These are phyloP conservation scores for Cladophialophora bantiana DNA, from an alignment of 2,329 filamentous ascomycete species.

Conservation along the genomic window DNA sequence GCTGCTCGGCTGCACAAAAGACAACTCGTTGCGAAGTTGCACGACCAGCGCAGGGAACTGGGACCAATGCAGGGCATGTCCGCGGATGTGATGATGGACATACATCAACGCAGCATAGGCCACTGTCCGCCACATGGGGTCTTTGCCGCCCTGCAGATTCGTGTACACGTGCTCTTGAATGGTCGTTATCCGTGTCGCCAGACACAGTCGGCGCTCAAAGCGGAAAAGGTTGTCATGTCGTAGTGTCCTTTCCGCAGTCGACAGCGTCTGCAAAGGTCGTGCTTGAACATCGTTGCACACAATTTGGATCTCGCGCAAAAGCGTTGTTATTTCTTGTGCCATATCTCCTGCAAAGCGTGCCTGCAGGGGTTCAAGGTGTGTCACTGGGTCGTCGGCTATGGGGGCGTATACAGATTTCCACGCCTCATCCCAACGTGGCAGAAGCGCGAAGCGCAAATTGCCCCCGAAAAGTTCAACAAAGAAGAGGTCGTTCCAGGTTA, in stretches of 20 bases:
- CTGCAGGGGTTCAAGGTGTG: conserved; percentile 24
- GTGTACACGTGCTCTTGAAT: not conserved
- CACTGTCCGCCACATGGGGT: conserved; percentile 15
- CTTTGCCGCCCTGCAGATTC: not conserved
- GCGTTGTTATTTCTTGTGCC: conserved; percentile 5
- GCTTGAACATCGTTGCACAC: conserved; percentile 23
- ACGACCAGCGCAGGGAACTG: conserved; percentile 16
- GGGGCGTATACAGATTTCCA: conserved; percentile 17
- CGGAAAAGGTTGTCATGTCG: conserved; percentile 22
- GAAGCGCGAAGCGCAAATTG: conserved; percentile 17
- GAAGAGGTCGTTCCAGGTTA: conserved; percentile 24
- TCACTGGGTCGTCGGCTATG: conserved; percentile 16
- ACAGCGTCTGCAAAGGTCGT: conserved; percentile 13
- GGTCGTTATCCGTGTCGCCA: conserved; percentile 16
- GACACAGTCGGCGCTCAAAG: conserved; percentile 24
- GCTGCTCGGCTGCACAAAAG: not conserved
- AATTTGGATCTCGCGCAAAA: conserved; percentile 23
- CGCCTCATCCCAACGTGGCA: conserved; percentile 22
- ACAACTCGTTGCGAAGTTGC: conserved; percentile 17
- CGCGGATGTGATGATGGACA: conserved; percentile 26
- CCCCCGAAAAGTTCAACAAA: conserved; percentile 25
- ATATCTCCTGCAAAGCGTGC: conserved; percentile 20
- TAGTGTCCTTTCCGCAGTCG: conserved; percentile 11
- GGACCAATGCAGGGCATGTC: conserved; percentile 13
- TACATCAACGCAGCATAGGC: conserved; percentile 23